Evolutionary conservation across 805 yeast genomes (phyloP), one percentile per base, ranked within the genome.

Genomic region (Millerozyma acaciae): DNA sequence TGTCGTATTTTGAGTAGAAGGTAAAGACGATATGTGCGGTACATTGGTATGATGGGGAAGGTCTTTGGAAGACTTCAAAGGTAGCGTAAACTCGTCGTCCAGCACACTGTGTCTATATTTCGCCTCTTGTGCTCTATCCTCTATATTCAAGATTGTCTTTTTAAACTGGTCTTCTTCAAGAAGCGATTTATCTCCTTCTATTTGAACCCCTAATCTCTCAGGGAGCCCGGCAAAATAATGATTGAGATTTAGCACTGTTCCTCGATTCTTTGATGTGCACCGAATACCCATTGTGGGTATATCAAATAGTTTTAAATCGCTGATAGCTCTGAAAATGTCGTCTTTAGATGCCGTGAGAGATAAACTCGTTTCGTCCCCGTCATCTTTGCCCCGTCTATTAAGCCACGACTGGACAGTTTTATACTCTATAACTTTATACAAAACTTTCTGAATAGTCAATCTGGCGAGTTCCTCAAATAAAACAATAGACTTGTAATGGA

Each of bases 401-500:
- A 33, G 10, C 41, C 41, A 38, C 5, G 19, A 27, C 34, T 15
- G 32, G 14, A 38, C 17, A 14, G 23, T 43, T 32, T 44, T 47
- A 2, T 28, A 16, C 19, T 40, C 35, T 2, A 48, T 27, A 16
- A 51, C 26, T 25, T 37, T 38, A 14, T 32, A 32, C n/a, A 54
- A 16, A 12, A 51, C 26, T 21, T 45, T 43, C 17, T 35, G 40
- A 3, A 45, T 34, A 6, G 46, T 35, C 15, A 39, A 14, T 21
- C 36, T 40, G 14, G 40, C 39, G n/a, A 50, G 30, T 21, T 48
- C 50, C 19, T 53, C 60, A 5, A 51, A 34, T 9, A 50, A 33
- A 8, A 51, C 35, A 9, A 45, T 25, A 8, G 54, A 39, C 8
- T 40, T 31, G 31, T 17, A 42, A 29, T 19, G 43, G 15, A 23